Percentiles rank a stretch among this genome's conserved stretches.
These are phyloP conservation scores for Odontarrhena argentea DNA, from an alignment of 345 rosid species.

Conservation along the genomic window DNA sequence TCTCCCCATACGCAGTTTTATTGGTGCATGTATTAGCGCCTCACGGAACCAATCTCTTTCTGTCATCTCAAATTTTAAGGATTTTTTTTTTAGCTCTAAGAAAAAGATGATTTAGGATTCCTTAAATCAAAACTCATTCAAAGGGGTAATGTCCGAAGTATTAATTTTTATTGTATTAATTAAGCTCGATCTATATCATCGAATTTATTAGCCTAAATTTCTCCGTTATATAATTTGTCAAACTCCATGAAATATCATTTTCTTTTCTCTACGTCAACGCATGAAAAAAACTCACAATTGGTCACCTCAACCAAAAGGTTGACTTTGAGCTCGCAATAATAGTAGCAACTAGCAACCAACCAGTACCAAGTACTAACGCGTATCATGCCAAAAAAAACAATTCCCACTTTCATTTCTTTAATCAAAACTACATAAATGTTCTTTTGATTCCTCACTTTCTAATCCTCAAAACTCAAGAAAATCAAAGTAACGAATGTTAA, in stretches of 20 bases:
- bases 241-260: too few species aligned
- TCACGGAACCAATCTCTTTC: constrained; percentile 29
- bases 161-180: not conserved
- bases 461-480: not conserved
- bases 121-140: not conserved
- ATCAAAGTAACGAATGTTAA: constrained; percentile 22
- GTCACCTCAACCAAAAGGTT: constrained; percentile 30
- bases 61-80: constrained; percentile 21
- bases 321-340: constrained; percentile 40
- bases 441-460: constrained; percentile 27
- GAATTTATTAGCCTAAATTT: too few species aligned
- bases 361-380: constrained; percentile 32
- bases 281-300: constrained; percentile 27
- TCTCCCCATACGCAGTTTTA: not conserved
- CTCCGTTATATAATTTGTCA: not conserved
- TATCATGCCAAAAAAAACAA: constrained; percentile 19
- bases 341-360: not conserved
- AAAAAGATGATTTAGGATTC: too few species aligned
- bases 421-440: constrained; percentile 16
- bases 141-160: not conserved
- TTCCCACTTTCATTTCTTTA: constrained; percentile 24
- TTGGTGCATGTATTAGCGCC: constrained; percentile 27
- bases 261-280: constrained; percentile 25
- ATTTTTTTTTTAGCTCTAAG: not conserved
- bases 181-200: not conserved